Percentiles rank a stretch among this genome's conserved stretches.
Conservation (phyloP, 148 eudicot species). For the Camellia sinensis region DNA sequence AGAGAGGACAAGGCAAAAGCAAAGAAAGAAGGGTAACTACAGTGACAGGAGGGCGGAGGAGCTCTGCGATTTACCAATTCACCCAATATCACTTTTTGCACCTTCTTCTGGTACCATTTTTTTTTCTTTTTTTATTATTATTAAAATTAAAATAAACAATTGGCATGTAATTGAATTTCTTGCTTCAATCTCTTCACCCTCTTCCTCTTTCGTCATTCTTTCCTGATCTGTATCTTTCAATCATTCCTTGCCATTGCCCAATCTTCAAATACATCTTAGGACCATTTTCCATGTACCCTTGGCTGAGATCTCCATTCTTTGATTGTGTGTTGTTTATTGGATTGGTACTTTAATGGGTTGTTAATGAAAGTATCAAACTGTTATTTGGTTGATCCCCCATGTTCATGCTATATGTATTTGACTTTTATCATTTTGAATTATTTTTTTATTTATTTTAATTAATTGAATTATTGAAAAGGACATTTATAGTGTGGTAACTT, state of each 20-base stretch:
- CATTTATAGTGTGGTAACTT: neutral
- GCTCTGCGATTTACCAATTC: no score
- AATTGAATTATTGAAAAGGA: neutral
- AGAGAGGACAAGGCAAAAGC: no score
- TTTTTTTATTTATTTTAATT: neutral
- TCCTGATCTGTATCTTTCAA: slow-evolving; percentile 7
- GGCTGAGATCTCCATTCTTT: no score
- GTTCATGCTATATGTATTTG: no score
- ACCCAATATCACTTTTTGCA: neutral
- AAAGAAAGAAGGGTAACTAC: no score
- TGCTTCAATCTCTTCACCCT: neutral
- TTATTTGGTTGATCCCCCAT: neutral
- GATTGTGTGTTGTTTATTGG: neutral
- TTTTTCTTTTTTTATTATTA: no score
- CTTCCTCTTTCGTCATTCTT: neutral
- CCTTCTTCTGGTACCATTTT: neutral
- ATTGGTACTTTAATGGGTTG: neutral
- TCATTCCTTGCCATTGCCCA: neutral
- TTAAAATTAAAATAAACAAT: no score
- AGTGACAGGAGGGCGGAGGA: no score
- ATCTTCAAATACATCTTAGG: neutral
- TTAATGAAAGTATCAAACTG: no score
- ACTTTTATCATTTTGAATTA: neutral
- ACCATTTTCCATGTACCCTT: neutral
- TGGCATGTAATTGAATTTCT: no score